phyloP scores from a whole-genome alignment of 305 asterid genomes.

The Rubia balearica region DNA sequence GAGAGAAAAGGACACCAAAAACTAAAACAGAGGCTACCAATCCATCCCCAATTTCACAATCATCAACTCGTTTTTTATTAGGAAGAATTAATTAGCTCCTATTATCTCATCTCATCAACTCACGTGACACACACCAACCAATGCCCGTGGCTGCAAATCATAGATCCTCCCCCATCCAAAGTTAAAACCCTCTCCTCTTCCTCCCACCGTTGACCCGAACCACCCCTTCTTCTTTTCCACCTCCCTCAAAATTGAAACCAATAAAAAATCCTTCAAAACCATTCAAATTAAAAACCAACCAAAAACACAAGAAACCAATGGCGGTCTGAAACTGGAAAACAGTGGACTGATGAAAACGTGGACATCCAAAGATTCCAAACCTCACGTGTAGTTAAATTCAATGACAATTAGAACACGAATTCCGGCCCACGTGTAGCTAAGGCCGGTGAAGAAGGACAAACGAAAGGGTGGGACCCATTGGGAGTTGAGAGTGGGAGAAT shows the following conservation, averaged over 20 bases:
- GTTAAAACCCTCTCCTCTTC: not conserved
- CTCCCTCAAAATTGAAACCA: too few relatives aligned
- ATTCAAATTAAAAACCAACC: too few relatives aligned
- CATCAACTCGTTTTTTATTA: too few relatives aligned
- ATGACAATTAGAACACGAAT: not conserved
- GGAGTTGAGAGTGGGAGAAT: not conserved
- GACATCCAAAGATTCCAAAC: not conserved
- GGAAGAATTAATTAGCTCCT: not conserved
- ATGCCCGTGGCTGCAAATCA: not conserved
- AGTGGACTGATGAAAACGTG: too few relatives aligned
- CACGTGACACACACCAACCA: slow-evolving; percentile 5
- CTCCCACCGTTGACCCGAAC: not conserved
- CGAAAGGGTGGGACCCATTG: not conserved
- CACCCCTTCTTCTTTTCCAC: not conserved
- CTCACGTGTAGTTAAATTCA: not conserved
- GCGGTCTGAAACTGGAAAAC: too few relatives aligned
- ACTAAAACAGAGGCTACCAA: too few relatives aligned
- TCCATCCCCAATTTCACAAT: too few relatives aligned
- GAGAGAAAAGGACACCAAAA: too few relatives aligned
- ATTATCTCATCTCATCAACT: not conserved
- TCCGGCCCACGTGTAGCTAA: too few relatives aligned
- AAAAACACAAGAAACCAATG: too few relatives aligned
- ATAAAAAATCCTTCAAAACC: not conserved
- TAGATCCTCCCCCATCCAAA: not conserved
- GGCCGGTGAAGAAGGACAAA: not conserved